Evolutionary conservation across 2,329 filamentous ascomycete species (phyloP).

Genomic region (Aspergillus phoenicis): DNA sequence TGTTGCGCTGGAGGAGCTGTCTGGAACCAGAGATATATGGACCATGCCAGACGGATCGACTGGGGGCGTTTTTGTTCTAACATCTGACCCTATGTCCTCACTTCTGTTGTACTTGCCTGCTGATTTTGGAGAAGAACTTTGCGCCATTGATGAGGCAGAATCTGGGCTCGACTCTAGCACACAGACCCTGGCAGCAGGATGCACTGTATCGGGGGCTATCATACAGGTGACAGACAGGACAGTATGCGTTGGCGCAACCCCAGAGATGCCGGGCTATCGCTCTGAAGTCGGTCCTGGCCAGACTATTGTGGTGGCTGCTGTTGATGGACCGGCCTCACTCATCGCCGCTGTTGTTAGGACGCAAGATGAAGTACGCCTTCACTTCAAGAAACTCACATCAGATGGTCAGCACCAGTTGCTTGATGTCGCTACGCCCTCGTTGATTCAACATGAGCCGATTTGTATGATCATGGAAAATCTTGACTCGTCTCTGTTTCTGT

Average conservation of each 20-base stretch:
- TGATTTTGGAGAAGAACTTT: constrained; percentile 42
- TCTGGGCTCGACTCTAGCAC: constrained; percentile 45
- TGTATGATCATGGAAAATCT: constrained; percentile 37
- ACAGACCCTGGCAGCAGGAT: constrained; percentile 49
- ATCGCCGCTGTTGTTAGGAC: constrained; percentile 33
- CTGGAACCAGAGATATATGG: constrained; percentile 48
- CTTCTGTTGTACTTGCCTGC: constrained; percentile 42
- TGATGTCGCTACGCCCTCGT: constrained; percentile 26
- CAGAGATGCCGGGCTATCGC: constrained; percentile 25
- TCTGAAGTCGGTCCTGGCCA: constrained; percentile 27
- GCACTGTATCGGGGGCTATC: constrained; percentile 37
- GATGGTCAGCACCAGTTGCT: constrained; percentile 23
- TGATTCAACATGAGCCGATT: constrained; percentile 39
- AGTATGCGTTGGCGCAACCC: constrained; percentile 35
- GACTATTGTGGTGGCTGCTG: constrained; percentile 33
- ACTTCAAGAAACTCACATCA: constrained; percentile 28
- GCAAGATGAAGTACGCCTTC: constrained; percentile 30
- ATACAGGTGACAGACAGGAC: constrained; percentile 47
- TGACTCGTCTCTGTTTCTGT: constrained; percentile 32
- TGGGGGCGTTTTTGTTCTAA: constrained; percentile 42
- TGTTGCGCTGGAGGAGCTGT: constrained; percentile 44
- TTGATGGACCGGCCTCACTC: constrained; percentile 32
- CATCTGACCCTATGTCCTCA: constrained; percentile 46
- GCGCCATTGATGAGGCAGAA: constrained; percentile 41
- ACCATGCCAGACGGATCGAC: constrained; percentile 39